Percentiles rank a stretch among this genome's conserved stretches.
These are phyloP conservation scores for Marchantia polymorpha DNA, from an alignment of 225 moss, liverwort and hornwort species.

Conservation along the genomic window DNA sequence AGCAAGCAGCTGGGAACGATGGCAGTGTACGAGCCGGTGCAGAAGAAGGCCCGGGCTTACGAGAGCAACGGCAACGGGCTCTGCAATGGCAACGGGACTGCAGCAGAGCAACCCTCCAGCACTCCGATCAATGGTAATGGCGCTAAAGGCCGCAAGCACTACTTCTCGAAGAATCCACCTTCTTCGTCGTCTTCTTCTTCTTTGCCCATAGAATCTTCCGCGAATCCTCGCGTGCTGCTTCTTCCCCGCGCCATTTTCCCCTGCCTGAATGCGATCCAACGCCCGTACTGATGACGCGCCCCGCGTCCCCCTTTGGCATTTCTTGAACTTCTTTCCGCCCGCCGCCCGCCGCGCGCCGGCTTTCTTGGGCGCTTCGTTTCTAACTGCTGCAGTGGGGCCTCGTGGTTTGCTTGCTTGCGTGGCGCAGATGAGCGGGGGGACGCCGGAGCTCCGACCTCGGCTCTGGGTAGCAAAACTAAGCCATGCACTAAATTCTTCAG, in stretches of 20 bases:
- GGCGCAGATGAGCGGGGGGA: constrained; percentile 72
- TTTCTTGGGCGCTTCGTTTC: too few species aligned
- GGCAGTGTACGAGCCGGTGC: constrained; percentile 72
- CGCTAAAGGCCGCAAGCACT: too few species aligned
- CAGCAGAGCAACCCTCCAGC: constrained; percentile 28
- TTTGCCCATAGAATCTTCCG: neutral
- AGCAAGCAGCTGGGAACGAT: constrained; percentile 18
- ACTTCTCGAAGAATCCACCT: constrained; percentile 47
- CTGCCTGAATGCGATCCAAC: neutral
- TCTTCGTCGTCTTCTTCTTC: constrained; percentile 55
- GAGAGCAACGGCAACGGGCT: constrained; percentile 58
- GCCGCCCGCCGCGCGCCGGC: too few species aligned
- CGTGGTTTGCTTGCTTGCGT: neutral
- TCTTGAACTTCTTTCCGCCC: constrained; percentile 1
- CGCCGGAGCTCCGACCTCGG: constrained; percentile 65
- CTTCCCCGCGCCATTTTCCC: neutral
- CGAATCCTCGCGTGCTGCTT: neutral
- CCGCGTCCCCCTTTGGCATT: neutral
- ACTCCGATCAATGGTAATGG: constrained; percentile 55
- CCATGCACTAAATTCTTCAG: constrained; percentile 99
- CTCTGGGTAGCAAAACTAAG: constrained; percentile 93
- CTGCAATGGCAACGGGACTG: constrained; percentile 46
- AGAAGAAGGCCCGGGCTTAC: constrained; percentile 80
- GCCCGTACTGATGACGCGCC: neutral
- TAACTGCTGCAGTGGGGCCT: too few species aligned